Base-by-base conservation (phyloP, 2,329 filamentous ascomycete genomes). In the Sarocladiaceae sp. region DNA sequence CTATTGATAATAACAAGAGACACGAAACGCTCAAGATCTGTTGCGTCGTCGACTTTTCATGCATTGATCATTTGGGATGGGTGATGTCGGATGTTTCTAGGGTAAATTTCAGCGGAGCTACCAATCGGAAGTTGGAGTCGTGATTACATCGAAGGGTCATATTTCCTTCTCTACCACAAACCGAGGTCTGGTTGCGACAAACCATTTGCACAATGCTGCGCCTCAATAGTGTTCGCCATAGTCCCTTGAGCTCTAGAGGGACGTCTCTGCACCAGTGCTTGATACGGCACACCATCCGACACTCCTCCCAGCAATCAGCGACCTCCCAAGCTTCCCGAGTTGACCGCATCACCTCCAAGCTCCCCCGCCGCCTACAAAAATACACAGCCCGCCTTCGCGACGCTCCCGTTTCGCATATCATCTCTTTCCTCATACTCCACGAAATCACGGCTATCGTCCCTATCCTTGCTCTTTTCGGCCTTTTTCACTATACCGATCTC, bases 371-470 rank as follows among this genome's bases (percentile, higher is more conserved):
- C 55, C 76, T 95, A 12, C 87, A 82, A 53, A 77, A 74, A 50
- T 89, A 91, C 71, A 85, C 88, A 1, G 69, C 73, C 1, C 82
- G 83, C 1, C 80, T 99, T 3, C 82, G 85, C 53, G 77, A 80
- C 52, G 91, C 91, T 1, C 94, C 94, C 0, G 69, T 91, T 40
- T 89, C 89, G 1, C 90, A 97, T 70, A 76, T 96, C 37, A 82
- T 87, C 1, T 86, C 93, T 0, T 99, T 99, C 67, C 75, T 97
- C 11, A 74, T 97, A 35, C 78, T 99, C 0, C 94, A 99, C 73
- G 94, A 99, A 69, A 66, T 97, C 40, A 97, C 94, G 1, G 93
- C 94, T 10, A 72, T 97, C 11, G 68, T 93, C 1, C 93, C 93
- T 0, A 71, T 97, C 0, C 66, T 95, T 35, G 86, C 81, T 0